Percentiles rank a stretch among this genome's conserved stretches.
Evolutionary conservation across 495 filamentous ascomycete species (phyloP).

Genomic region (Hyaloscypha bicolor): DNA sequence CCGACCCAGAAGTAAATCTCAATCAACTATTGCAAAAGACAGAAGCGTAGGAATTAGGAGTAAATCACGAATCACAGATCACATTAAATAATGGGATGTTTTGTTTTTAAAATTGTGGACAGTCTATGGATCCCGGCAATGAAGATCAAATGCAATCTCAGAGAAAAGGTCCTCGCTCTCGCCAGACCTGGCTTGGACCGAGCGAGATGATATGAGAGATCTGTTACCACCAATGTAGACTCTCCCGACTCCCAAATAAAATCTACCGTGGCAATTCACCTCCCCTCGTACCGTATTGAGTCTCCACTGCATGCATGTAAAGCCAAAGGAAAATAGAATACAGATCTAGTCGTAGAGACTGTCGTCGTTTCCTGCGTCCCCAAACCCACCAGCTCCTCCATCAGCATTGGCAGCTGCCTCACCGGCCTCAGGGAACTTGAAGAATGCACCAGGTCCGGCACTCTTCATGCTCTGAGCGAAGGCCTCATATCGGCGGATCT

Average conservation of each 20-base stretch:
- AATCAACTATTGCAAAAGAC: no score
- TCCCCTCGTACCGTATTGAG: background rate
- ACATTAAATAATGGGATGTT: background rate
- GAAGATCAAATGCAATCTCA: constrained; percentile 12
- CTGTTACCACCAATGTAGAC: constrained; percentile 19
- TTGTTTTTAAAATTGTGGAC: background rate
- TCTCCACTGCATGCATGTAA: constrained; percentile 25
- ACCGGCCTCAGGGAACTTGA: constrained; percentile 87
- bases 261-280: constrained; percentile 11
- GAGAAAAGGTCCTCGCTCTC: background rate
- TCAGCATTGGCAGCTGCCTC: constrained; percentile 51
- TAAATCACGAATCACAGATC: background rate
- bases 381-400: constrained; percentile 62
- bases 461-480: constrained; percentile 99
- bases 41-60: no score
- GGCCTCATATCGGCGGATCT: constrained; percentile 96
- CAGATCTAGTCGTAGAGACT: constrained; percentile 67
- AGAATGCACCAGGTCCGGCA: constrained; percentile 89
- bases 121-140: constrained; percentile 5
- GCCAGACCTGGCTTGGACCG: background rate
- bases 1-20: no score
- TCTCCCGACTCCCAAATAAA: constrained; percentile 23
- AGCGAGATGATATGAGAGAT: constrained; percentile 3
- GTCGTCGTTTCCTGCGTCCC: constrained; percentile 84
- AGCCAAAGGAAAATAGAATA: constrained; percentile 32